phyloP scores from a whole-genome alignment of 2,329 filamentous ascomycete genomes.

The Cytospora piceae region DNA sequence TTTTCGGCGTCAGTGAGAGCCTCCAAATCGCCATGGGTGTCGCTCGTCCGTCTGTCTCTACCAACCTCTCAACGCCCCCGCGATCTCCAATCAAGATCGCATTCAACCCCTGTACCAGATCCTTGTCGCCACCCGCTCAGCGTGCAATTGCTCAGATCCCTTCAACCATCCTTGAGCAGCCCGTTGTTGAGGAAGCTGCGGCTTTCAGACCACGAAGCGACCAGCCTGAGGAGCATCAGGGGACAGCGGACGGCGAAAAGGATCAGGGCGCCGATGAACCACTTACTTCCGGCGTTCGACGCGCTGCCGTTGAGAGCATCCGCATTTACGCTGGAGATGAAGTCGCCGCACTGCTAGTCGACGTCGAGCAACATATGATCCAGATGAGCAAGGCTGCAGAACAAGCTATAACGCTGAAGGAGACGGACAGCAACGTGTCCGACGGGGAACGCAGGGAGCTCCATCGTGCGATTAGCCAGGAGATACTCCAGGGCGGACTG shows the following conservation, averaged over 20 bases:
- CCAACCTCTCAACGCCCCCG: conserved; percentile 60
- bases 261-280: conserved; percentile 26
- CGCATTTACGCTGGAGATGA: conserved; percentile 70
- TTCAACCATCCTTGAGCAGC: conserved; percentile 59
- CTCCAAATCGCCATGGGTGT: conserved; percentile 48
- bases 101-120: conserved; percentile 40
- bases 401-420: conserved; percentile 45
- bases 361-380: conserved; percentile 66
- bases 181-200: conserved; percentile 50
- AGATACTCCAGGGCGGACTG: conserved; percentile 48
- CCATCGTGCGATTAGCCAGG: conserved; percentile 56
- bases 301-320: conserved; percentile 64
- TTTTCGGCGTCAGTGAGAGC: conserved; percentile 44
- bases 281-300: conserved; percentile 34
- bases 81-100: conserved; percentile 58
- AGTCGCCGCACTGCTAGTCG: conserved; percentile 67
- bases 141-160: conserved; percentile 58
- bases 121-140: conserved; percentile 52
- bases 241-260: not conserved
- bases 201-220: conserved; percentile 35
- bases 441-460: conserved; percentile 47
- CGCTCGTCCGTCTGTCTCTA: conserved; percentile 36
- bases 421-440: conserved; percentile 32
- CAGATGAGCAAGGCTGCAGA: conserved; percentile 44
- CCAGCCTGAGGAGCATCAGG: conserved; percentile 25